phyloP scores from a whole-genome alignment of 2,329 filamentous ascomycete species.

The Colletotrichum kahawae region DNA sequence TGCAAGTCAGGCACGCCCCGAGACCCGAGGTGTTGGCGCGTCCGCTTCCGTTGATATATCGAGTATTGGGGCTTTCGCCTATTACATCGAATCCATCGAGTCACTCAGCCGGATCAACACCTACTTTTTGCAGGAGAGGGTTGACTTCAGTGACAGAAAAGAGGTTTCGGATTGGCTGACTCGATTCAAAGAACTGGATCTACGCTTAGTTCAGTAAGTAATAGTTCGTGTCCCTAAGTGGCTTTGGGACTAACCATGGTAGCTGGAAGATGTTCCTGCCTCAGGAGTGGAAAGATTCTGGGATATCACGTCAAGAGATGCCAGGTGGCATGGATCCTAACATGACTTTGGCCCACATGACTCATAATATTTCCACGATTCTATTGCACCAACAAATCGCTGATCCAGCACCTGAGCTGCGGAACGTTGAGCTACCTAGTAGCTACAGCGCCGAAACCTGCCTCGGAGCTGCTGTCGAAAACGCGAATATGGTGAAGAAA shows the following conservation, averaged over 20 bases:
- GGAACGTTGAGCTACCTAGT: constrained; percentile 41
- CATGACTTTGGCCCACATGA: constrained; percentile 50
- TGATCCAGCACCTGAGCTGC: constrained; percentile 36
- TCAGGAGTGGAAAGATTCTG: constrained; percentile 38
- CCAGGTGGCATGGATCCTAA: constrained; percentile 47
- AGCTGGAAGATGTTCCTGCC: constrained; percentile 47
- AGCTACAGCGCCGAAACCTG: constrained; percentile 52
- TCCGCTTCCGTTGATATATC: not conserved
- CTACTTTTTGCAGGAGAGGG: constrained; percentile 46
- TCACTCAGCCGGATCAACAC: constrained; percentile 46
- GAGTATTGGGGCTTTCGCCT: constrained; percentile 46
- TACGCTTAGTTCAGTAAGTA: constrained; percentile 41
- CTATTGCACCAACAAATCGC: constrained; percentile 52
- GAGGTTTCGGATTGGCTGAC: constrained; percentile 46
- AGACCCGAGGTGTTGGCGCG: not conserved
- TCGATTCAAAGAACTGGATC: constrained; percentile 50
- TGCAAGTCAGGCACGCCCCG: not conserved
- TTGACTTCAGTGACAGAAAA: constrained; percentile 40
- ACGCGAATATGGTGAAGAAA: constrained; percentile 46
- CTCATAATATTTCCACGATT: constrained; percentile 54
- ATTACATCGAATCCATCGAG: constrained; percentile 49
- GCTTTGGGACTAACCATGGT: not conserved
- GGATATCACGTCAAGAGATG: not conserved
- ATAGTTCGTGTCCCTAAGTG: not conserved
- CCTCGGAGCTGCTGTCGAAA: constrained; percentile 47